Evolutionary conservation across 805 yeast genomes (phyloP).

Genomic region (Vanderwaltozyma yarrowii): DNA sequence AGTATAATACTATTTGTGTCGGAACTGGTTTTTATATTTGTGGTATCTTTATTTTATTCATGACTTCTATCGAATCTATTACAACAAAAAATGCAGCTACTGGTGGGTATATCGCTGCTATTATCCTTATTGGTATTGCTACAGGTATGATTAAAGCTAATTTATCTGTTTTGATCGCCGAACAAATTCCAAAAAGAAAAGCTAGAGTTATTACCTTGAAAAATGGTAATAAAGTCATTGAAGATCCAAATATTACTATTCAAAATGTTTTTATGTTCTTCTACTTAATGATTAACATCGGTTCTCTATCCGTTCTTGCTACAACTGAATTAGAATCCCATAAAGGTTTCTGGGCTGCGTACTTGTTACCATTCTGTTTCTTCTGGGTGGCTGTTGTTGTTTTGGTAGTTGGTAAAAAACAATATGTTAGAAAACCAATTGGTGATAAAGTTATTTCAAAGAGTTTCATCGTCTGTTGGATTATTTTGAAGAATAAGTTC

Average conservation of each 20-base stretch:
- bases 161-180: slow-evolving; percentile 60
- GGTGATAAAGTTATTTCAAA: slow-evolving; percentile 50
- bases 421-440: slow-evolving; percentile 50
- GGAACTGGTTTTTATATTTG: slow-evolving; percentile 49
- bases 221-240: slow-evolving; percentile 56
- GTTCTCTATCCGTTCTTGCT: slow-evolving; percentile 65
- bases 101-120: slow-evolving; percentile 45
- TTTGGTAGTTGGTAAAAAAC: slow-evolving; percentile 42
- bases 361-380: slow-evolving; percentile 58
- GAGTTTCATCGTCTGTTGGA: slow-evolving; percentile 37
- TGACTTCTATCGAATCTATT: slow-evolving; percentile 55
- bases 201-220: slow-evolving; percentile 48
- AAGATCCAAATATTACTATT: slow-evolving; percentile 59
- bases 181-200: slow-evolving; percentile 53
- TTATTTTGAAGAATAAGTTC: slow-evolving; percentile 39
- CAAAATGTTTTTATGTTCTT: slow-evolving; percentile 69
- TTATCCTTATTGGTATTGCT: slow-evolving; percentile 53
- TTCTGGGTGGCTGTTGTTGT: slow-evolving; percentile 50
- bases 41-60: slow-evolving; percentile 55
- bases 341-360: slow-evolving; percentile 69
- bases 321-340: slow-evolving; percentile 62
- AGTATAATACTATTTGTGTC: slow-evolving; percentile 54
- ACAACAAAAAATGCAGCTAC: slow-evolving; percentile 43
- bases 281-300: slow-evolving; percentile 67
- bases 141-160: slow-evolving; percentile 78